Conservation (phyloP, 164 flowering plant genomes). For the Chimonanthus praecox region DNA sequence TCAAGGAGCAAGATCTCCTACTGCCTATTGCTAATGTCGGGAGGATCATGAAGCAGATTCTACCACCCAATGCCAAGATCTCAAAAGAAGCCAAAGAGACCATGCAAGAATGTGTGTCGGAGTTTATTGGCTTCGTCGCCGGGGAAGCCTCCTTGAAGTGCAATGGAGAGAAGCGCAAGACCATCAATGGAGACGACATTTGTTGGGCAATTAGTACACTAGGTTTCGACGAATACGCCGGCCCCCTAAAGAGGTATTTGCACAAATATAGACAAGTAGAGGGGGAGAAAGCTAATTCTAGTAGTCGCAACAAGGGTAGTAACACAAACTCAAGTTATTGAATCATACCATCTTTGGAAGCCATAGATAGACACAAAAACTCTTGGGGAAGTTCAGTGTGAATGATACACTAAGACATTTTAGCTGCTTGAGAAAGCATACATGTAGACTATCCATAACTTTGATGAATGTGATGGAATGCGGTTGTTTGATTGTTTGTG, state of each 20-base stretch:
- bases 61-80: constrained; percentile 61
- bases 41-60: constrained; percentile 62
- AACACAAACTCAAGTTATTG: not conserved
- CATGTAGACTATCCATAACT: constrained; percentile 2
- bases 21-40: constrained; percentile 75
- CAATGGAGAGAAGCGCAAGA: constrained; percentile 64
- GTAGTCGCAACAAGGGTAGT: not conserved
- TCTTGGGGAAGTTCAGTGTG: not conserved
- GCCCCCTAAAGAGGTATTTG: constrained; percentile 48
- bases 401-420: not conserved
- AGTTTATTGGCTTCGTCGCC: constrained; percentile 75
- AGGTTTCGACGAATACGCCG: constrained; percentile 63
- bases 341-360: constrained; percentile 4
- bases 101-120: constrained; percentile 37
- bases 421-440: not conserved
- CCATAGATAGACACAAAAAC: constrained; percentile 7
- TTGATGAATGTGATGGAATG: not conserved
- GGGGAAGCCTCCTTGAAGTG: constrained; percentile 72
- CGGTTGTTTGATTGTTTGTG: no score
- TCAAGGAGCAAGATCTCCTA: constrained; percentile 56
- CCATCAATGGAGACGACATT: constrained; percentile 66
- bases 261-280: constrained; percentile 48
- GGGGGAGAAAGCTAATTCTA: constrained; percentile 29
- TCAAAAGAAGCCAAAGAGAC: constrained; percentile 55
- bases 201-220: constrained; percentile 52